These are phyloP conservation scores for Teunomyces barrocoloradensis DNA, from an alignment of 805 yeast genomes.

Conservation along the genomic window DNA sequence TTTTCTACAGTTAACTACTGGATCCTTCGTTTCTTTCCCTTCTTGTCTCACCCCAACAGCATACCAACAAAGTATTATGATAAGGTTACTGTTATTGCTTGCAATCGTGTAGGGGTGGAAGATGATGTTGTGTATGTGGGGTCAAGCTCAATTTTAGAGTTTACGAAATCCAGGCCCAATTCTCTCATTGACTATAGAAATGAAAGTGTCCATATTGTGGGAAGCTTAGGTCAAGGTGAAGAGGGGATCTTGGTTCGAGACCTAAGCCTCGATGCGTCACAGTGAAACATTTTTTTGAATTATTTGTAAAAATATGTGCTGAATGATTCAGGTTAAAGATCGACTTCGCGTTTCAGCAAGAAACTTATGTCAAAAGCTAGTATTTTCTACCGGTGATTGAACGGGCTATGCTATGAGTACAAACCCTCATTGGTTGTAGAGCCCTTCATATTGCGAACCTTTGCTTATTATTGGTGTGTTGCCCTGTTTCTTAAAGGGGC, in stretches of 20 bases:
- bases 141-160: slow-evolving; percentile 54
- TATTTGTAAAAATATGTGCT: slow-evolving; percentile 24
- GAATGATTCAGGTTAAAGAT: background rate
- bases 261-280: slow-evolving; percentile 10
- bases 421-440: background rate
- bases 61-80: slow-evolving; percentile 19
- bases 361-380: background rate
- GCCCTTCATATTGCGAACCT: background rate
- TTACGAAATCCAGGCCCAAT: slow-evolving; percentile 36
- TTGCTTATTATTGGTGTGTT: background rate
- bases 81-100: slow-evolving; percentile 44
- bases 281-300: slow-evolving; percentile 15
- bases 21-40: slow-evolving; percentile 68
- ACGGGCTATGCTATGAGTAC: background rate
- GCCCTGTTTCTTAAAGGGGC: background rate
- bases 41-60: slow-evolving; percentile 39
- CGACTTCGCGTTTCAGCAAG: background rate
- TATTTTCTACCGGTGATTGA: background rate
- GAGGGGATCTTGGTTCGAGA: slow-evolving; percentile 68
- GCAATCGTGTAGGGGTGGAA: slow-evolving; percentile 82
- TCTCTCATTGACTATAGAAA: slow-evolving; percentile 39
- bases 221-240: slow-evolving; percentile 57
- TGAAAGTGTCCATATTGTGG: slow-evolving; percentile 51
- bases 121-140: slow-evolving; percentile 67
- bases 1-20: slow-evolving; percentile 63